Conservation (phyloP, 306 rosid species). For the Sindora glabra region DNA sequence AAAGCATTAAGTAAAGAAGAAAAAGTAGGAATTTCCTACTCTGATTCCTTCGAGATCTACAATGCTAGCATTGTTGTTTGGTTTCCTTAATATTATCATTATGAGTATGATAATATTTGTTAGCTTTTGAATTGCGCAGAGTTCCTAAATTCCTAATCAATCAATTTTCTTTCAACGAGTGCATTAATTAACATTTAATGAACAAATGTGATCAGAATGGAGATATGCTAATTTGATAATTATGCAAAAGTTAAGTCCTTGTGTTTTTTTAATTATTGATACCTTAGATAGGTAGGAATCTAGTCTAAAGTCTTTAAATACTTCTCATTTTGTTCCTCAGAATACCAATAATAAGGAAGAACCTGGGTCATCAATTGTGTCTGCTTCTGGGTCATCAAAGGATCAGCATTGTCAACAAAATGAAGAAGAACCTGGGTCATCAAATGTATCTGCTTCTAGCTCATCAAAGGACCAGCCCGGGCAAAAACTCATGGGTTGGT, state of each 20-base stretch:
- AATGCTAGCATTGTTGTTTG: neutral
- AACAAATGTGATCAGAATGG: neutral
- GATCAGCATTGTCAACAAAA: slow-evolving; percentile 45
- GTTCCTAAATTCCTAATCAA: neutral
- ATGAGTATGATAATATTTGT: neutral
- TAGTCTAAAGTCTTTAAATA: slow-evolving; percentile 1
- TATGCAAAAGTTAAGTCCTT: neutral
- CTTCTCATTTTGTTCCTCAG: slow-evolving; percentile 47
- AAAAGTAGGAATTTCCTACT: neutral
- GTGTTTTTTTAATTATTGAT: neutral
- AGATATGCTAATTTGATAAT: neutral
- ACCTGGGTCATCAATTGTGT: slow-evolving; percentile 45
- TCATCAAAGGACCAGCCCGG: slow-evolving; percentile 52
- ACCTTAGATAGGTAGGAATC: neutral
- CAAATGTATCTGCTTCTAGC: slow-evolving; percentile 57
- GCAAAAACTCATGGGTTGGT: slow-evolving; percentile 49
- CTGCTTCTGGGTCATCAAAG: slow-evolving; percentile 59
- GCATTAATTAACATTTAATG: neutral
- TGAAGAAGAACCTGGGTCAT: slow-evolving; percentile 47
- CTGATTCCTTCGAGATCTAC: neutral
- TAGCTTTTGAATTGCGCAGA: neutral
- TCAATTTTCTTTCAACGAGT: neutral
- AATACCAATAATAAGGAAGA: slow-evolving; percentile 30
- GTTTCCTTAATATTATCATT: neutral
- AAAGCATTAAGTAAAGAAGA: neutral